phyloP scores from a whole-genome alignment of 108 stramenopile species.

The Poteriospumella lacustris region DNA sequence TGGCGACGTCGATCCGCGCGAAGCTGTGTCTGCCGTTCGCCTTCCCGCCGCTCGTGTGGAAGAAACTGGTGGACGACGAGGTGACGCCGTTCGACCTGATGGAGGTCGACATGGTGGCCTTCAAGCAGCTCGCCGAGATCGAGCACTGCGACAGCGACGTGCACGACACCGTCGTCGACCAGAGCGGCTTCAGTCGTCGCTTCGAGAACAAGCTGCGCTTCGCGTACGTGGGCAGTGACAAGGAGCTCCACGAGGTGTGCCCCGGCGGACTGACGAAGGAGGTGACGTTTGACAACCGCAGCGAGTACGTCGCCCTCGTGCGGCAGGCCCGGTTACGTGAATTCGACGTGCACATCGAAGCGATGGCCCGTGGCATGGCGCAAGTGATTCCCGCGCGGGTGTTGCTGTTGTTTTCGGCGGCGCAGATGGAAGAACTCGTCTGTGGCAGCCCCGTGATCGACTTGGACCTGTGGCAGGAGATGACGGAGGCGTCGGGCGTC shows the following conservation, averaged over 20 bases:
- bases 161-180: background rate
- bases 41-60: slow-evolving; percentile 53
- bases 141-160: slow-evolving; percentile 13
- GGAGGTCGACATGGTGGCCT: slow-evolving; percentile 31
- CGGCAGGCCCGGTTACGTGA: slow-evolving; percentile 40
- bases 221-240: slow-evolving; percentile 29
- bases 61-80: slow-evolving; percentile 39
- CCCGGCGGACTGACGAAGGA: slow-evolving; percentile 40
- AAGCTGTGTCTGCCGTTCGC: slow-evolving; percentile 49
- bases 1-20: slow-evolving; percentile 52
- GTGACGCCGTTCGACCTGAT: slow-evolving; percentile 36
- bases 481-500: slow-evolving; percentile 52
- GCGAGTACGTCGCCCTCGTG: slow-evolving; percentile 41
- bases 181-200: background rate
- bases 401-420: slow-evolving; percentile 53
- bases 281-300: slow-evolving; percentile 51
- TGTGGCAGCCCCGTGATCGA: slow-evolving; percentile 55
- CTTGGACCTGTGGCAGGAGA: slow-evolving; percentile 46
- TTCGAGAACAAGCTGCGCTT: background rate
- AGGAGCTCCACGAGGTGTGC: slow-evolving; percentile 47
- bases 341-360: slow-evolving; percentile 42
- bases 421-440: slow-evolving; percentile 54
- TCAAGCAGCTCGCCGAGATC: background rate
- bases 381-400: slow-evolving; percentile 44
- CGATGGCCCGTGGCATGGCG: slow-evolving; percentile 48